Evolutionary conservation across 495 filamentous ascomycete species (phyloP), one percentile per base, ranked within the genome.

Genomic region (Xylaria venustula): DNA sequence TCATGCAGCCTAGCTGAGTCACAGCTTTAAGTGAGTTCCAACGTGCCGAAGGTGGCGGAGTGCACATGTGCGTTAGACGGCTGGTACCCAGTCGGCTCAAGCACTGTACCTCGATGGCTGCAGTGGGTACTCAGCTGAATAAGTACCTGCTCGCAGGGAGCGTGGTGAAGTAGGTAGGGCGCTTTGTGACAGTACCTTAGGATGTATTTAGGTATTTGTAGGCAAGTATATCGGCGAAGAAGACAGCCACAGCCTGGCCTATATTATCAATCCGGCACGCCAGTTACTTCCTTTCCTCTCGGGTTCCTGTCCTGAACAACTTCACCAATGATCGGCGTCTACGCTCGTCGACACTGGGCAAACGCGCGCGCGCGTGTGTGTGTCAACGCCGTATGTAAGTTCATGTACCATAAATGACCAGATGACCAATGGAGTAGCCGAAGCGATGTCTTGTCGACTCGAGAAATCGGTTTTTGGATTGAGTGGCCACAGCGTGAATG

Each of bases 101-200:
- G 32, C 34, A 41, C 30, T 23, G 26, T 26, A n/a, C 36, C 22
- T 58, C 22, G 56, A 36, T 9, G 56, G 50, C 15, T 50, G 46
- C 36, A 19, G 28, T 48, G 54, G 41, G 30, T 25, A 49, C 28
- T 30, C 15, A 58, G 55, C 55, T 58, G 55, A 58, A 58, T 49
- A 58, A 49, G 55, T 58, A 49, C 55, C 55, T 49, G 42, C 54
- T 41, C 25, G 26, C 42, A 32, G 28, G 19, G n/a, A n/a, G n/a
- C n/a, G n/a, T n/a, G n/a, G n/a, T n/a, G n/a, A n/a, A n/a, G n/a
- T n/a, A n/a, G n/a, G n/a, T n/a, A n/a, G n/a, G n/a, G n/a, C n/a
- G n/a, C n/a, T n/a, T n/a, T n/a, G n/a, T n/a, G n/a, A n/a, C n/a
- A n/a, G n/a, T n/a, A n/a, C n/a, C n/a, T n/a, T n/a, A n/a, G n/a